These are phyloP conservation scores for Entomortierella beljakovae DNA, from an alignment of 192 early-diverging fungal genomes.

Conservation along the genomic window DNA sequence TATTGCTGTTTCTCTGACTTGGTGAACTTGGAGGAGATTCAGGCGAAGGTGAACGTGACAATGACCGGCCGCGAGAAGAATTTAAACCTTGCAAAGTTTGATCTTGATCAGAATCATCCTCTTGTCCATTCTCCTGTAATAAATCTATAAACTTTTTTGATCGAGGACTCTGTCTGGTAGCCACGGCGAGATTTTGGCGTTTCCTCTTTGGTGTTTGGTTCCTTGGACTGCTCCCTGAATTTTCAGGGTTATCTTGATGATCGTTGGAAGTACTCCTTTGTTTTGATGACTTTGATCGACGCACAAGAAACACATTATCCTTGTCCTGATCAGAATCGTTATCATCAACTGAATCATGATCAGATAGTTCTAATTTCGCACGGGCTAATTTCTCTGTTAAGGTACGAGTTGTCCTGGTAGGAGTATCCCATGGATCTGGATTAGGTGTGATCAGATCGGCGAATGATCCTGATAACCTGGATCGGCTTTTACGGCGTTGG, in stretches of 20 bases:
- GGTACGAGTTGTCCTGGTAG: constrained; percentile 10
- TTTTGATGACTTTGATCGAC: background rate
- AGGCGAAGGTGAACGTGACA: background rate
- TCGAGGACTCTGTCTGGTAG: constrained; percentile 10
- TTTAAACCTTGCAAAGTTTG: background rate
- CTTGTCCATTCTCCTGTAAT: background rate
- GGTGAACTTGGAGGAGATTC: constrained; percentile 14
- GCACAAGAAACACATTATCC: constrained; percentile 4
- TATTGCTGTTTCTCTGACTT: constrained; percentile 11
- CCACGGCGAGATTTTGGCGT: background rate
- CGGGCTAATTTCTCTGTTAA: constrained; percentile 21
- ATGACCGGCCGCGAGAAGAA: background rate
- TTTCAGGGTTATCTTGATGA: background rate
- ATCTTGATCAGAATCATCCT: background rate
- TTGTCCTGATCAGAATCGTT: background rate
- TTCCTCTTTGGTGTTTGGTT: constrained; percentile 5
- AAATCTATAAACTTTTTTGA: background rate
- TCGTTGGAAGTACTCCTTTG: background rate
- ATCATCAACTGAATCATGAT: constrained; percentile 2
- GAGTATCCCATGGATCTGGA: constrained; percentile 12
- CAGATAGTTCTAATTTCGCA: constrained; percentile 16
- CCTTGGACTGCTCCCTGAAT: background rate
- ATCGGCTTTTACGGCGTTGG: background rate
- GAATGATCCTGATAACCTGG: constrained; percentile 17
- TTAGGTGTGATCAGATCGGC: background rate